Evolutionary conservation across 2,329 filamentous ascomycete species (phyloP).

Genomic region (Botryotinia calthae): DNA sequence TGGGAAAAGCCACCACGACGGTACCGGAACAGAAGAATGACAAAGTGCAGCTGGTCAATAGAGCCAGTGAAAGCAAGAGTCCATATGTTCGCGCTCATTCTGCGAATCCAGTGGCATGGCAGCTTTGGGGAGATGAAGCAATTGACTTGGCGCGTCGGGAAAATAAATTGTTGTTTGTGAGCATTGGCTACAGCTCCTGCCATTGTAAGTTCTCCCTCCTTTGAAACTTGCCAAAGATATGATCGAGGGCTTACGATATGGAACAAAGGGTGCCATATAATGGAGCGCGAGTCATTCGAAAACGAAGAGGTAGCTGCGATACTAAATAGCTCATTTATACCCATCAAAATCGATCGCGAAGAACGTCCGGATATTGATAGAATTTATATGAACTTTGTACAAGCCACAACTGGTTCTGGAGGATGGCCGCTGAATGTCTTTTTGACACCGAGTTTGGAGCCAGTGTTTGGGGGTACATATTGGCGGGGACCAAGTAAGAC

Average conservation of each 20-base stretch:
- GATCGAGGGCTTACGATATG: background rate
- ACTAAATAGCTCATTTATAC: conserved; percentile 84
- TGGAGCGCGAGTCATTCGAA: conserved; percentile 88
- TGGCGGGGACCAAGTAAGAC: conserved; percentile 62
- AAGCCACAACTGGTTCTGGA: conserved; percentile 83
- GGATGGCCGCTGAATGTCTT: conserved; percentile 98
- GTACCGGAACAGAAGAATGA: conserved; percentile 26
- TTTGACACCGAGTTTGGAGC: conserved; percentile 86
- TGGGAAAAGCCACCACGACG: conserved; percentile 11
- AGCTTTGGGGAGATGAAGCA: conserved; percentile 77
- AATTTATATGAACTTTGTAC: conserved; percentile 98
- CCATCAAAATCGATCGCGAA: conserved; percentile 89
- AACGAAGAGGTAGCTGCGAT: conserved; percentile 76
- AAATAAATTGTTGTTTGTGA: conserved; percentile 88
- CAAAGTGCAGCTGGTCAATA: conserved; percentile 47
- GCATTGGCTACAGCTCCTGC: conserved; percentile 92
- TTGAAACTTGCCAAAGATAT: background rate
- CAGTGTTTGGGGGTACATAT: conserved; percentile 94
- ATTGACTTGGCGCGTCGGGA: conserved; percentile 73
- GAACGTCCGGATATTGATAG: conserved; percentile 91
- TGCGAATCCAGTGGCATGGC: conserved; percentile 86
- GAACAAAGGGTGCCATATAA: conserved; percentile 73
- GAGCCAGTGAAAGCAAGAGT: conserved; percentile 59
- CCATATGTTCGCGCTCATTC: conserved; percentile 72
- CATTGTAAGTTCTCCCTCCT: conserved; percentile 65